phyloP scores from a whole-genome alignment of 2,329 filamentous ascomycete species.

The Paracamarosporium sp. region DNA sequence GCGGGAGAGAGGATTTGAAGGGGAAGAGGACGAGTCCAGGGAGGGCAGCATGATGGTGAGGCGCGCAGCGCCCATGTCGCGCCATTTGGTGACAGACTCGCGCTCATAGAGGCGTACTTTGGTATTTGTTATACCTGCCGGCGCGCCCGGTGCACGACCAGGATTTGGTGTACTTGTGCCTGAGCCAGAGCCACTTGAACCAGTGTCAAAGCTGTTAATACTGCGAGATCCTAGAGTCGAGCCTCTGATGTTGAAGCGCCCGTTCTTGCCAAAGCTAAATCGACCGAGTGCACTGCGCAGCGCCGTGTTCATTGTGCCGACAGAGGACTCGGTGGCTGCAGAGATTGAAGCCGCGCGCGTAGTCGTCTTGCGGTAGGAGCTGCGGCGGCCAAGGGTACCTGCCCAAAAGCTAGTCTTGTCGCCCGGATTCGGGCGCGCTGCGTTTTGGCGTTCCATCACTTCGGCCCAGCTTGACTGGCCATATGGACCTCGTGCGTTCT shows the following conservation, averaged over 20 bases:
- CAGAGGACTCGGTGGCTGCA: slow-evolving; percentile 76
- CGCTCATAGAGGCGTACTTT: slow-evolving; percentile 87
- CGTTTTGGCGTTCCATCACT: slow-evolving; percentile 59
- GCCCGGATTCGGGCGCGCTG: slow-evolving; percentile 44
- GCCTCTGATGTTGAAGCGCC: slow-evolving; percentile 81
- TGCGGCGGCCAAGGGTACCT: slow-evolving; percentile 57
- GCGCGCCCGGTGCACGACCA: slow-evolving; percentile 46
- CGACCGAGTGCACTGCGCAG: slow-evolving; percentile 75
- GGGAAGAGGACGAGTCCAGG: slow-evolving; percentile 25
- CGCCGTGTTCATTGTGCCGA: slow-evolving; percentile 77
- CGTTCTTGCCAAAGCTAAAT: slow-evolving; percentile 71
- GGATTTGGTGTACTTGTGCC: slow-evolving; percentile 41
- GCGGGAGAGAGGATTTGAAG: slow-evolving; percentile 8
- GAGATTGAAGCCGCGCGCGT: slow-evolving; percentile 63
- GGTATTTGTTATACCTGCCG: slow-evolving; percentile 76
- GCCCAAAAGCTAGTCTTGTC: slow-evolving; percentile 57
- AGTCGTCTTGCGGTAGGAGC: slow-evolving; percentile 60
- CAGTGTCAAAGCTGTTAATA: slow-evolving; percentile 59
- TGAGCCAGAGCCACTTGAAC: slow-evolving; percentile 54
- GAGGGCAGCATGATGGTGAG: slow-evolving; percentile 78
- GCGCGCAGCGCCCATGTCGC: slow-evolving; percentile 84
- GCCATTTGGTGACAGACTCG: slow-evolving; percentile 79
- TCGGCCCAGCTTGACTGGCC: slow-evolving; percentile 56
- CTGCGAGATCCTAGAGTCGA: slow-evolving; percentile 72
- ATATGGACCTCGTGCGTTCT: slow-evolving; percentile 71